Evolutionary conservation across 176 grass and related monocot genomes (phyloP).

Genomic region (Phyllostachys edulis): DNA sequence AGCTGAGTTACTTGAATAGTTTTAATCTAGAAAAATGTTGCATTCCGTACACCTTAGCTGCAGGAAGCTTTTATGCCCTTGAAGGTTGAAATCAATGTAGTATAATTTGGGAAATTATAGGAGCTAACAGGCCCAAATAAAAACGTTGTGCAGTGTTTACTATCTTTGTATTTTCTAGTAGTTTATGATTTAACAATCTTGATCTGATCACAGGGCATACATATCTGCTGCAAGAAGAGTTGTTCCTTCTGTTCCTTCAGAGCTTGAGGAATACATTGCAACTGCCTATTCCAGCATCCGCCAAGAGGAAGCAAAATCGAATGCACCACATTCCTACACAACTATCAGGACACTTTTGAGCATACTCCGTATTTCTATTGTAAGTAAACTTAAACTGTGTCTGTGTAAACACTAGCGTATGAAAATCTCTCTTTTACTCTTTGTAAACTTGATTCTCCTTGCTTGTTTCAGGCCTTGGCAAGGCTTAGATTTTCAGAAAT

Average conservation of each 20-base stretch:
- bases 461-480: constrained; percentile 71
- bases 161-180: not conserved
- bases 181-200: constrained; percentile 35
- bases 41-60: not conserved
- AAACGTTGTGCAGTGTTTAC: not conserved
- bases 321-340: constrained; percentile 96
- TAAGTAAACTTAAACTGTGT: constrained; percentile 44
- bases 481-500: constrained; percentile 92
- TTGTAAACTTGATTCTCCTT: not conserved
- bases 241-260: constrained; percentile 73
- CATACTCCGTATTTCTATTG: constrained; percentile 97
- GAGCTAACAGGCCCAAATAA: not conserved
- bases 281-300: constrained; percentile 97
- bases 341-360: constrained; percentile 94
- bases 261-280: constrained; percentile 97
- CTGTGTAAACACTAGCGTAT: not conserved
- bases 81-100: not conserved
- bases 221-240: constrained; percentile 94
- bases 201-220: constrained; percentile 66
- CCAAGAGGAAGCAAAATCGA: constrained; percentile 99
- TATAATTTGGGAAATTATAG: not conserved
- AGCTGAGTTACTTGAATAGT: not conserved
- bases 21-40: not conserved
- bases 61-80: not conserved
- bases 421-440: not conserved